These are phyloP conservation scores for Chrysoporthe deuterocubensis DNA, from an alignment of 2,329 filamentous ascomycete genomes.

Conservation along the genomic window DNA sequence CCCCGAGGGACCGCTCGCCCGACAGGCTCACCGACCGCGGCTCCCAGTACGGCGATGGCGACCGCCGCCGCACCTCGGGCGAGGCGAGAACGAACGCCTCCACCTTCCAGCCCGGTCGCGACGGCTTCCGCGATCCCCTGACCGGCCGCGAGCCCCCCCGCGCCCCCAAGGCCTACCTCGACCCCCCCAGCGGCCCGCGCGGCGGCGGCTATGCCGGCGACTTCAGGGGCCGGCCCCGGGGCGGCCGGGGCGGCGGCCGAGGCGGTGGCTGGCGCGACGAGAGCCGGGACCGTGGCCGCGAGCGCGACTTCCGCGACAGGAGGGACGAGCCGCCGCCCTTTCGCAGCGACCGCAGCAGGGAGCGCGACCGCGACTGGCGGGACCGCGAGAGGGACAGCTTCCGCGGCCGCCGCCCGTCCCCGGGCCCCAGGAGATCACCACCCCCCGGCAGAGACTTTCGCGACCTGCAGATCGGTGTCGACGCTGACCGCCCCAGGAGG, in stretches of 20 bases:
- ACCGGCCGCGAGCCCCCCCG: constrained; percentile 73
- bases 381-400: constrained; percentile 60
- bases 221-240: constrained; percentile 61
- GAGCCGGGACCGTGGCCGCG: constrained; percentile 62
- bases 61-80: constrained; percentile 70
- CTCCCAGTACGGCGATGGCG: constrained; percentile 63
- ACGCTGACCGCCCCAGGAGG: constrained; percentile 68
- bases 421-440: constrained; percentile 66
- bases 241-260: constrained; percentile 51
- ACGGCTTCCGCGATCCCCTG: constrained; percentile 59
- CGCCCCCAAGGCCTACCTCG: constrained; percentile 78
- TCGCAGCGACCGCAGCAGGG: constrained; percentile 63
- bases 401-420: constrained; percentile 64
- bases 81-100: constrained; percentile 61
- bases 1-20: constrained; percentile 70
- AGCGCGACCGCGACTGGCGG: constrained; percentile 57
- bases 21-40: constrained; percentile 62
- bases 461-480: constrained; percentile 63
- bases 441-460: constrained; percentile 67
- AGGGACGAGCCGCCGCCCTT: constrained; percentile 52
- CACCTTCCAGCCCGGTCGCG: constrained; percentile 64
- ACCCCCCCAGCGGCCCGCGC: constrained; percentile 69
- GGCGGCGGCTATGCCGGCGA: constrained; percentile 70
- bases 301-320: constrained; percentile 64
- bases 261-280: constrained; percentile 62